Base-by-base conservation (phyloP, 2,329 filamentous ascomycete genomes). In the Aspergillus sergii region DNA sequence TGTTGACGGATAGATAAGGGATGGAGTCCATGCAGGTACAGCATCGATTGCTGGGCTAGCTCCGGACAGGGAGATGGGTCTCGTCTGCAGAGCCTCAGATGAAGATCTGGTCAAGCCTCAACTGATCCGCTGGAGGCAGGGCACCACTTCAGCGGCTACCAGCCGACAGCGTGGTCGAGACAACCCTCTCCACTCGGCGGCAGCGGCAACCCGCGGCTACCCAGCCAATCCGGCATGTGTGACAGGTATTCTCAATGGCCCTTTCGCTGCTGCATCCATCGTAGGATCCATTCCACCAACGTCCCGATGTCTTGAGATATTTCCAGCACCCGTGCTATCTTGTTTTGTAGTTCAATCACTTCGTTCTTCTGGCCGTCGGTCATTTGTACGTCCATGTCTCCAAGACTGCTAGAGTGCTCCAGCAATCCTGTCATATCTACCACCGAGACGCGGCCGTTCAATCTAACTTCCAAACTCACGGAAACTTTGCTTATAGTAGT, bases 271-370 rank as follows among this genome's bases (percentile, higher is more conserved):
- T 72, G 71, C 66, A 72, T 66, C 75, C 73, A 77, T 65, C 70
- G 73, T 57, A 79, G 63, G 62, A 80, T 72, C 78, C 79, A 82
- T 73, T 81, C 80, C 30, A 82, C 78, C 45, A 80, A 61, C 46
- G 78, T 71, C 19, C 80, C 78, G 60, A 82, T 66, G 70, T 82
- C 79, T 65, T 82, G 80, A n/a, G 78, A 80, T 28, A 72, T 71
- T 64, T 80, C 79, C 32, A 82, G 67, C 41, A 80, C 78, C 28
- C 68, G 71, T 21, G 75, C 72, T 45, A 82, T 73, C 64, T 76
- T 76, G 61, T 70, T 69, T 59, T 73, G 74, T 19, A 80, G 57
- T 32, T 70, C 64, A 14, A 60, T 61, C 61, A 63, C 59, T 65
- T 73, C 66, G 57, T 64, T 61, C 43, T 63, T 61, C 55, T 58